Percentiles rank a stretch among this genome's conserved stretches.
phyloP scores from a whole-genome alignment of 495 filamentous ascomycete genomes.

The Melanomma pulvis-pyrius region DNA sequence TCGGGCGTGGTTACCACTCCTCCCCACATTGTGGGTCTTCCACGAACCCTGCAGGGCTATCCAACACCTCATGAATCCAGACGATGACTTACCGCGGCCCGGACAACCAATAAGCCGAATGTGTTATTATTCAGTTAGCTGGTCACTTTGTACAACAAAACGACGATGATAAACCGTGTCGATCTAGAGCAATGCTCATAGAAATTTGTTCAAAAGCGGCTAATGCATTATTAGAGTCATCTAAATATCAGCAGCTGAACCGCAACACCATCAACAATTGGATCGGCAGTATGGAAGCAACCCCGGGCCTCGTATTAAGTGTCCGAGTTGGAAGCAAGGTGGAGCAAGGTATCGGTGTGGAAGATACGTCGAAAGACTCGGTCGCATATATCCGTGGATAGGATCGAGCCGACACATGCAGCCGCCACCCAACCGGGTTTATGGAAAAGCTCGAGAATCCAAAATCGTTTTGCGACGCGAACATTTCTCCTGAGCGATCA shows the following conservation, averaged over 20 bases:
- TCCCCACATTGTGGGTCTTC: background rate
- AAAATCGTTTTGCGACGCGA: background rate
- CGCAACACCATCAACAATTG: background rate
- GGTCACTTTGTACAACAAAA: background rate
- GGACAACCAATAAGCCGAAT: background rate
- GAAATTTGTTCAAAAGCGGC: background rate
- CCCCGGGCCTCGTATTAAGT: background rate
- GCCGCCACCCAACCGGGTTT: background rate
- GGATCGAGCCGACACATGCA: background rate
- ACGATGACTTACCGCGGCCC: background rate
- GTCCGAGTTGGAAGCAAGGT: background rate
- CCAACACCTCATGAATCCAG: background rate
- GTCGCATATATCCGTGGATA: background rate
- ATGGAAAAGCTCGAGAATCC: background rate
- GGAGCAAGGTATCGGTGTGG: background rate
- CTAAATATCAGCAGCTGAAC: background rate
- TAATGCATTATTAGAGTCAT: background rate
- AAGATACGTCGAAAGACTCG: background rate
- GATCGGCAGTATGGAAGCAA: background rate
- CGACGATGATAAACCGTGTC: background rate
- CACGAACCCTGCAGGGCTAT: background rate
- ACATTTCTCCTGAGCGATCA: background rate
- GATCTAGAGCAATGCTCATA: background rate
- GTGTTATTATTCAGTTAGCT: background rate
- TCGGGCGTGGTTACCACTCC: background rate